These are phyloP conservation scores for Cytospora mali DNA, from an alignment of 2,329 filamentous ascomycete genomes.

Conservation along the genomic window DNA sequence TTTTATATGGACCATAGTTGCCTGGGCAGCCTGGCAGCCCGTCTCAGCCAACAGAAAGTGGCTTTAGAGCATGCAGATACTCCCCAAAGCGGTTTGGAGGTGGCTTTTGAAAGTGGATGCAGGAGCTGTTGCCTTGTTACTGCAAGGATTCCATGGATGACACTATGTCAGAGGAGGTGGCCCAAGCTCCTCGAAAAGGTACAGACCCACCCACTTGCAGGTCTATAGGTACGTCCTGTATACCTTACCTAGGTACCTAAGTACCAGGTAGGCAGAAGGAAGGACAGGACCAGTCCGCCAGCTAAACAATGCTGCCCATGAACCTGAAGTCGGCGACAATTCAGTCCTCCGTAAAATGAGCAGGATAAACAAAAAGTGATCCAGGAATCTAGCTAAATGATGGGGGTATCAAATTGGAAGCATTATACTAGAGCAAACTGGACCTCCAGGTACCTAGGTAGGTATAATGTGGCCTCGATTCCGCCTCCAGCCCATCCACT, in stretches of 20 bases:
- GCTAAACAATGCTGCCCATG: no score
- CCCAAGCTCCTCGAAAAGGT: neutral
- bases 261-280: no score
- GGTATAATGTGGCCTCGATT: slow-evolving; percentile 10
- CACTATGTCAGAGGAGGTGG: neutral
- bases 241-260: no score
- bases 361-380: neutral
- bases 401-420: neutral
- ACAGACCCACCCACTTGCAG: no score
- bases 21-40: slow-evolving; percentile 12
- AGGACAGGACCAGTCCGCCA: no score
- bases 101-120: neutral
- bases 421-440: neutral
- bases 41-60: neutral
- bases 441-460: no score
- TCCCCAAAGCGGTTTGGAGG: neutral
- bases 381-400: neutral
- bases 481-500: slow-evolving; percentile 8
- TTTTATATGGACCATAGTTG: neutral
- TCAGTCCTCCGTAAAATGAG: no score
- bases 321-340: no score
- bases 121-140: neutral
- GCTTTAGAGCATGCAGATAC: neutral
- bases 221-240: no score
- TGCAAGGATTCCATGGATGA: neutral